Evolutionary conservation across 2,329 filamentous ascomycete genomes (phyloP).

Genomic region (Pestalotiopsis sp.): DNA sequence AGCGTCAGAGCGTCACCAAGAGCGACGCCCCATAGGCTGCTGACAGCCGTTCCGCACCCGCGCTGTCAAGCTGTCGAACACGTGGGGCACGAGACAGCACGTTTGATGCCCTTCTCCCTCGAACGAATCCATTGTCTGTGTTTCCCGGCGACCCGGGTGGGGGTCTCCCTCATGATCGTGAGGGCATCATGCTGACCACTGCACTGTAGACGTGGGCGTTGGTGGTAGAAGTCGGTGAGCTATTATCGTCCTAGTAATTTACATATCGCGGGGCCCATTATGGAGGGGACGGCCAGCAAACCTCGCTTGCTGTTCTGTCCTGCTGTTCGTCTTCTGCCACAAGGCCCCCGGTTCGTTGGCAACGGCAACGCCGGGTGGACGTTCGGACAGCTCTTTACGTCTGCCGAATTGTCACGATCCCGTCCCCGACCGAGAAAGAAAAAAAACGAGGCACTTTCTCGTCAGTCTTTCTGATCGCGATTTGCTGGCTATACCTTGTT

Average conservation of each 20-base stretch:
- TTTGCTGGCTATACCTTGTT: background rate
- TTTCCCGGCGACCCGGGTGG: too few relatives aligned
- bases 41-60: constrained; percentile 8
- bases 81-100: constrained; percentile 2
- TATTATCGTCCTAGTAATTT: background rate
- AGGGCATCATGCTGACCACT: background rate
- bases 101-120: background rate
- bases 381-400: background rate
- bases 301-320: background rate
- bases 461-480: background rate
- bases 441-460: background rate
- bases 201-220: background rate
- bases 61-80: constrained; percentile 7
- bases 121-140: too few relatives aligned
- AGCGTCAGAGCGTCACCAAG: background rate
- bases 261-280: background rate
- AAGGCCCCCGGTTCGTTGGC: background rate
- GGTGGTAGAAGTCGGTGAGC: background rate
- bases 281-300: background rate
- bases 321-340: background rate
- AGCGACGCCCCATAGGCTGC: constrained; percentile 1
- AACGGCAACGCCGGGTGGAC: background rate
- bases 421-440: background rate
- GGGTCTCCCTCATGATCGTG: background rate
- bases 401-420: background rate